Evolutionary conservation across 352 stramenopile species (phyloP), one percentile per base, ranked within the genome.

Genomic region (Pelagophyceae sp.): DNA sequence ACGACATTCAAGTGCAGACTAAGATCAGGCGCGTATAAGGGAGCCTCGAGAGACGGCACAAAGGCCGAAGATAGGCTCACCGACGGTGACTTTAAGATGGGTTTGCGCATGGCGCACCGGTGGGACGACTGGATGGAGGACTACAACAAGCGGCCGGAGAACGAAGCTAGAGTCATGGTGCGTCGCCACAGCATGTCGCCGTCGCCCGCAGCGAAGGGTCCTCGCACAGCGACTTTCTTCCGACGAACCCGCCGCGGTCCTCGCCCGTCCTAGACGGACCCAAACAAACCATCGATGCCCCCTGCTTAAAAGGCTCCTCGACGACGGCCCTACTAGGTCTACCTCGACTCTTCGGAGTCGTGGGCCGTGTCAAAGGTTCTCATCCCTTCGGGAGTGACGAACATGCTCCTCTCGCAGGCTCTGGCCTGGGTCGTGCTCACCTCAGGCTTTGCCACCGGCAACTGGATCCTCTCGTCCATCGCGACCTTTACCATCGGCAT

Each of bases 401-500:
- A 80, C 60, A 75, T 85, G 32, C 63, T 80, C 33, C 77, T 85
- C 37, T 77, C 71, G 19, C 35, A 85, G 27, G 35, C 75, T 1
- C 61, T 85, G 27, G 77, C 80, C 23, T 79, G 70, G 19, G 64
- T 85, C 23, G 82, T 85, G 25, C 54, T 85, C 0, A 60, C 83
- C 27, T n/a, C n/a, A n/a, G n/a, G n/a, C n/a, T 29, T 83, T 31
- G 78, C 80, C 0, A 82, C 78, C 19, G 31, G 15, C 38, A 86
- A 86, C 77, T 54, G 78, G 19, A 77, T 86, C 35, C 31, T 85
- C 25, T 65, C 76, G 2, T 37, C 31, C 25, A 72, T 85, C n/a
- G 81, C 82, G 60, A 81, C 84, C 29, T 15, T 82, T 23, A 82
- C 82, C 61, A 86, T 86, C 50, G 75, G 63, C 17, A 72, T 78